Base-by-base conservation (phyloP, 148 eudicot species). In the Mesembryanthemum crystallinum region DNA sequence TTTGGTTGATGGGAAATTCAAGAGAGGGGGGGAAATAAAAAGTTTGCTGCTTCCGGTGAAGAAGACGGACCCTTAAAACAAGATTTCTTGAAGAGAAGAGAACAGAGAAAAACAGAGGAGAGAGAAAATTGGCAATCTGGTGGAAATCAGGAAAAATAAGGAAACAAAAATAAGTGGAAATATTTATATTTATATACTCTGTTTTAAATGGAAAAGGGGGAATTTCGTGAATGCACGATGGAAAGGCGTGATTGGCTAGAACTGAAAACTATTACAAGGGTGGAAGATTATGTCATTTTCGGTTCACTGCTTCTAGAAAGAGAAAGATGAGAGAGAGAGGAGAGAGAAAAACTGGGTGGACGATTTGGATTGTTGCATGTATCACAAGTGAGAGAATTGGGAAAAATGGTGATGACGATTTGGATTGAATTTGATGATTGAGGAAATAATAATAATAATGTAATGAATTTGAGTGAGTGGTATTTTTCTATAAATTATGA, bases 1-100 rank as follows among this genome's bases (percentile, higher is more conserved):
- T 75, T 75, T 74, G 62, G 32, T 49, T 65, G 72, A 45, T 7
- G 64, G 35, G 61, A 65, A 75, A 67, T 7, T 42, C 70, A 25
- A 39, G 52, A 24, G 23, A 1, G 67, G 67, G 67, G 67, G 17
- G 7, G 39, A n/a, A 30, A 30, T 14, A 29, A 28, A 62, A 30
- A 11, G 21, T 29, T 24, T 62, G 66, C 20, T 62, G 51, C 51
- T 45, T 45, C 8, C n/a, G n/a, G n/a, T n/a, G n/a, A n/a, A n/a
- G n/a, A n/a, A n/a, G n/a, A n/a, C n/a, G n/a, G n/a, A n/a, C 14
- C 12, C 51, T 1, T 14, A 2, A 8, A 9, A 45, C 51, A 45
- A 45, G 15, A 45, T 14, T 9, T 14, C 1, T 4, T 2, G 8
- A 9, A 45, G 1, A 45, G 15, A 10, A 10, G 51, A 35, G 51